phyloP scores from a whole-genome alignment of 345 rosid genomes.

The Laguncularia racemosa region DNA sequence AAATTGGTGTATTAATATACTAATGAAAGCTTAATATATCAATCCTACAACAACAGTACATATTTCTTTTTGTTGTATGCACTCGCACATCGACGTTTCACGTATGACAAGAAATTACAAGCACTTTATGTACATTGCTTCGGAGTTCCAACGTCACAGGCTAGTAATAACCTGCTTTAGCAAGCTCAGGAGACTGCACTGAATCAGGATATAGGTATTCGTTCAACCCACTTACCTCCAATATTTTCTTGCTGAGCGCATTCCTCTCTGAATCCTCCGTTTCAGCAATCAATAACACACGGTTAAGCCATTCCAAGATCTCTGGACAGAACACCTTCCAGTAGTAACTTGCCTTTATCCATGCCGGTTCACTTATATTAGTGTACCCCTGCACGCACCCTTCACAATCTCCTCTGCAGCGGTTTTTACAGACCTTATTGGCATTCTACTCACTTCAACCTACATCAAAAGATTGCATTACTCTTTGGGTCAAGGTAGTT shows the following conservation, averaged over 20 bases:
- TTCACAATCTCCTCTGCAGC: constrained; percentile 46
- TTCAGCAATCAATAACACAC: constrained; percentile 8
- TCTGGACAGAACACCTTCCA: constrained; percentile 55
- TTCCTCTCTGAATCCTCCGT: not conserved
- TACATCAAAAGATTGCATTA: constrained; percentile 8
- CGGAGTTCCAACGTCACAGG: no score
- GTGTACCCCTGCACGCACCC: constrained; percentile 40
- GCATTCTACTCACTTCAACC: constrained; percentile 11
- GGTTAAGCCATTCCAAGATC: constrained; percentile 24
- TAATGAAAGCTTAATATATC: no score
- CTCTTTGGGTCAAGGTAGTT: not conserved
- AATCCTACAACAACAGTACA: no score
- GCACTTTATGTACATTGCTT: no score
- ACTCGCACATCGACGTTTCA: no score
- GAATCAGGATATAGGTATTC: constrained; percentile 25
- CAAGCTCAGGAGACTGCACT: constrained; percentile 14
- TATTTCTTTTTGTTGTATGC: no score
- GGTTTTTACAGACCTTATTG: constrained; percentile 15
- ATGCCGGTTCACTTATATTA: constrained; percentile 35
- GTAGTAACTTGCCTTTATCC: constrained; percentile 33
- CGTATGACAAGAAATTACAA: no score
- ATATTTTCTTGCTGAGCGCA: constrained; percentile 27
- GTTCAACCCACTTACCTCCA: constrained; percentile 34
- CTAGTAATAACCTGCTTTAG: no score
- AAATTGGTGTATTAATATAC: no score